phyloP scores from a whole-genome alignment of 2,329 filamentous ascomycete species.

The Rhynchosporium graminicola region DNA sequence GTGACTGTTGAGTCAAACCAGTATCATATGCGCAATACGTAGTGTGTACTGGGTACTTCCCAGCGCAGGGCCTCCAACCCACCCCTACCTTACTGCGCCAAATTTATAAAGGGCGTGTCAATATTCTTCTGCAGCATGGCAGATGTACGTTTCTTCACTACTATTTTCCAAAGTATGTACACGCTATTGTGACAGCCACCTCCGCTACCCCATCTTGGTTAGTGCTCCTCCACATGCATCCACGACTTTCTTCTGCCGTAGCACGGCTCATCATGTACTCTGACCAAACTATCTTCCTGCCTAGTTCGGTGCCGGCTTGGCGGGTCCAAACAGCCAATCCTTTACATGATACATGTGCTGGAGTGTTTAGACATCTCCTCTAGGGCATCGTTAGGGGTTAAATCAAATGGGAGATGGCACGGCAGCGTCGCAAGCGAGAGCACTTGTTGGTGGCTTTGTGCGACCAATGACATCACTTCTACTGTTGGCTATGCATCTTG shows the following conservation, averaged over 20 bases:
- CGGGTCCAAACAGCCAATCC: constrained; percentile 3
- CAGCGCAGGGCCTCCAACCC: background rate
- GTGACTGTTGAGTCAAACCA: constrained; percentile 1
- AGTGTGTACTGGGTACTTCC: background rate
- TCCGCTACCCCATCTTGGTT: background rate
- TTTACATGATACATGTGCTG: background rate
- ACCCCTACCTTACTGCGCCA: constrained; percentile 1
- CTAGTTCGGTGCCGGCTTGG: background rate
- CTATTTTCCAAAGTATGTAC: background rate
- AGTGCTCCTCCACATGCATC: background rate
- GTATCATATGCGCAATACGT: background rate
- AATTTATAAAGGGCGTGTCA: background rate
- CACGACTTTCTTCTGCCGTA: too few relatives aligned
- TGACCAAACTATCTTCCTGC: background rate
- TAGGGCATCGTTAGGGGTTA: background rate
- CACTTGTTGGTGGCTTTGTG: constrained; percentile 7
- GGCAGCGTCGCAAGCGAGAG: background rate
- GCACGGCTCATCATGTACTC: background rate
- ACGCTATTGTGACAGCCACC: too few relatives aligned
- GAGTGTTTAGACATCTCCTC: background rate
- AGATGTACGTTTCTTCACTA: background rate
- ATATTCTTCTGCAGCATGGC: background rate
- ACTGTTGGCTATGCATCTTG: background rate
- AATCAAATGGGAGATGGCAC: background rate
- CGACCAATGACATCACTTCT: background rate